Base-by-base conservation (phyloP, 495 filamentous ascomycete genomes). In the Hypoxylon perforatum region DNA sequence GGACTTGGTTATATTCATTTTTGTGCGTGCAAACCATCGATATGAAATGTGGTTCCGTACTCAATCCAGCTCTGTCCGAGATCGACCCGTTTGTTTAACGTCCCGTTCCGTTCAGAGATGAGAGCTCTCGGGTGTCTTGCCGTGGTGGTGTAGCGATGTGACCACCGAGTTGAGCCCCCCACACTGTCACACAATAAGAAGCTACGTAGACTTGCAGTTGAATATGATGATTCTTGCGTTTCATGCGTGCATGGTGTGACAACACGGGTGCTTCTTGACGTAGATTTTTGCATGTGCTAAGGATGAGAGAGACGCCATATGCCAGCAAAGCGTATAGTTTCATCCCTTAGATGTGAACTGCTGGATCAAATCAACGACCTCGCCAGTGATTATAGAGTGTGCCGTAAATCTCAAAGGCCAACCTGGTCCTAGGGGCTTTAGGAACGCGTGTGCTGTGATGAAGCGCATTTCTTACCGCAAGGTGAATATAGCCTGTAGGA, bases 401-500 rank as follows among this genome's bases (percentile, higher is more conserved):
- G 42, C 18, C 35, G 30, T 57, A 53, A 47, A 35, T 46, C 38
- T 28, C 19, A 8, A 50, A 39, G 36, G 46, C 39, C 25, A 28
- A 23, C 39, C 46, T 51, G 45, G 19, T 42, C n/a, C 28, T 28
- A 58, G 62, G 41, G 45, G 19, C 30, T 19, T 19, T 28, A 58
- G 62, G 41, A 53, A 41, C 39, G 54, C 47, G 25, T 7, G 25
- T 28, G 25, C 7, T 7, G 3, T 28, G 7, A 28, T 41, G 59
- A 53, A 48, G 49, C 35, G 42, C 38, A 56, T 60, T 25, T 41
- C 41, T 59, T 46, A 59, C 14, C 25, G 51, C 28, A 10, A 62
- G 21, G 56, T 48, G 47, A 18, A 18, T 47, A 59, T 63, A 47
- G 50, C 65, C 65, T 69, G 65, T 69, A 51, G 56, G 39, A 60